phyloP scores from a whole-genome alignment of 1,284 basidiomycete species.

The Heterobasidion parviporum region DNA sequence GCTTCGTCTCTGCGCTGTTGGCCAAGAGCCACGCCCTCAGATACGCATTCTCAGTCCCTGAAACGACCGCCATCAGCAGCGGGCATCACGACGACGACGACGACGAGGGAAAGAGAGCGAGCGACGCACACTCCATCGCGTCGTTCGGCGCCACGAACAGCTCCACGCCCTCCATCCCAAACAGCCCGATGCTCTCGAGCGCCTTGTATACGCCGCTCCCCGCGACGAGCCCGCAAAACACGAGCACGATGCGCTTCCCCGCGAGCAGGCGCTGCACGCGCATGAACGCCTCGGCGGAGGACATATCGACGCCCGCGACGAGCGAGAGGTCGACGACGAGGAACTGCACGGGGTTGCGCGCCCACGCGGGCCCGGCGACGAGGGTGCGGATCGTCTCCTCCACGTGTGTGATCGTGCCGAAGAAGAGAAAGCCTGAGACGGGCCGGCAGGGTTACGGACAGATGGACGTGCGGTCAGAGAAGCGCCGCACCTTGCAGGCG shows the following conservation, averaged over 20 bases:
- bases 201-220: slow-evolving; percentile 65
- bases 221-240: slow-evolving; percentile 77
- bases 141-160: slow-evolving; percentile 82
- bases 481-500: slow-evolving; percentile 67
- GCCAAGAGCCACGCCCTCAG: slow-evolving; percentile 67
- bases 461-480: background rate
- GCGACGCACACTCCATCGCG: slow-evolving; percentile 75
- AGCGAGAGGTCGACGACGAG: slow-evolving; percentile 81
- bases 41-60: slow-evolving; percentile 88
- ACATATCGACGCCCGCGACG: slow-evolving; percentile 90
- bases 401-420: slow-evolving; percentile 88
- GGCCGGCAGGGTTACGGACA: background rate
- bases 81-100: background rate
- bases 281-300: slow-evolving; percentile 91
- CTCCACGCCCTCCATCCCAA: slow-evolving; percentile 74
- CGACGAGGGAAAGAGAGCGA: slow-evolving; percentile 20
- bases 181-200: slow-evolving; percentile 65
- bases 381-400: slow-evolving; percentile 75
- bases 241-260: slow-evolving; percentile 73
- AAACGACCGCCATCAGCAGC: background rate
- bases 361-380: slow-evolving; percentile 71
- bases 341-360: slow-evolving; percentile 81
- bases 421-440: slow-evolving; percentile 78
- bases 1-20: slow-evolving; percentile 44
- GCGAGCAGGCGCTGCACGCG: slow-evolving; percentile 81